Percentiles rank a stretch among this genome's conserved stretches.
Evolutionary conservation across 805 yeast species (phyloP).

Genomic region (Komagataella ulmi): DNA sequence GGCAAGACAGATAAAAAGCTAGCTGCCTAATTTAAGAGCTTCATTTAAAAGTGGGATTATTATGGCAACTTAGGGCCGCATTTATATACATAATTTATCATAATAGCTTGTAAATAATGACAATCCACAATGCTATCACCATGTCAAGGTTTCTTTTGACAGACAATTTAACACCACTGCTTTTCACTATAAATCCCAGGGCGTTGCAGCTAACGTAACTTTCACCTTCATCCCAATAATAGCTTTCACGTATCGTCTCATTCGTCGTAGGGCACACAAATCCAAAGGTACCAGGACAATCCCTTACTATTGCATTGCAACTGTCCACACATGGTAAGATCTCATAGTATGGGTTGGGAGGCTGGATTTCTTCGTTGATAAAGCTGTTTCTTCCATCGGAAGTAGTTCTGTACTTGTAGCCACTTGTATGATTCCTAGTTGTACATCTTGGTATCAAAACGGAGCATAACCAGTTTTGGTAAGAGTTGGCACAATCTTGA

Average conservation of each 20-base stretch:
- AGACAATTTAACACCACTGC: not conserved
- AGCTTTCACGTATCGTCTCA: conserved; percentile 22
- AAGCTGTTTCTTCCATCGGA: conserved; percentile 46
- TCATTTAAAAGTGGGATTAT: not conserved
- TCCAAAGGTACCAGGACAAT: conserved; percentile 70
- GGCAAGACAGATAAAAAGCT: not conserved
- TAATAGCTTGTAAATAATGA: not conserved
- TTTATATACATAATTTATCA: not conserved
- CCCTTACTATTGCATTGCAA: conserved; percentile 66
- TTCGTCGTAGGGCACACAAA: conserved; percentile 56
- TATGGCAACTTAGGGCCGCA: not conserved
- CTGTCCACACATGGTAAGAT: conserved; percentile 76
- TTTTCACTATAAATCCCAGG: conserved; percentile 14
- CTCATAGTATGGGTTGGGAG: conserved; percentile 54
- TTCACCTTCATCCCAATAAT: conserved; percentile 23
- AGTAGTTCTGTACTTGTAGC: conserved; percentile 30
- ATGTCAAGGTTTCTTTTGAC: not conserved
- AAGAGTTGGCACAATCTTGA: conserved; percentile 54
- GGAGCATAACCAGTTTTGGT: conserved; percentile 82
- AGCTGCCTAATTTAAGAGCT: not conserved
- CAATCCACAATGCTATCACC: not conserved
- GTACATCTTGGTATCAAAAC: conserved; percentile 82
- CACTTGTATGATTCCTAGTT: conserved; percentile 24
- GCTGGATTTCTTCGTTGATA: conserved; percentile 39
- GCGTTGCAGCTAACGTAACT: conserved; percentile 25